Conservation (phyloP, 192 early-diverging fungal species). For the Neocallimastix lanati region DNA sequence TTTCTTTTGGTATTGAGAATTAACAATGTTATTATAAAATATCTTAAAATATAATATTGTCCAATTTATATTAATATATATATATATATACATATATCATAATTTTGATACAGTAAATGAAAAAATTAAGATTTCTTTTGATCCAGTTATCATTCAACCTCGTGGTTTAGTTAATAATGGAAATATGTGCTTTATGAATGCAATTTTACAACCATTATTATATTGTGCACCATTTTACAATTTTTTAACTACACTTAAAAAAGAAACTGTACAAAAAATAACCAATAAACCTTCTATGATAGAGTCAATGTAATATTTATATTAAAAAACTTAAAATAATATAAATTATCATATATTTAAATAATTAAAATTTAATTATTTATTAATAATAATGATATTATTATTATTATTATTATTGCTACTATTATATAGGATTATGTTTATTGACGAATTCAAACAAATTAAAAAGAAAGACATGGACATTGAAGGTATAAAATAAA, state of each 20-base stretch:
- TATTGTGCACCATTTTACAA: slow-evolving; percentile 89
- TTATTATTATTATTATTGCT: not conserved
- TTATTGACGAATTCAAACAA: slow-evolving; percentile 35
- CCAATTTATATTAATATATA: no score
- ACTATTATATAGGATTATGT: slow-evolving; percentile 23
- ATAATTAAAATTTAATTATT: no score
- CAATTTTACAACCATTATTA: slow-evolving; percentile 79
- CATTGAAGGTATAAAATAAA: slow-evolving; percentile 6
- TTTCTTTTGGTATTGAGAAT: no score
- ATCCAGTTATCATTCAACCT: slow-evolving; percentile 36
- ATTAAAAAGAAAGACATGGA: slow-evolving; percentile 5
- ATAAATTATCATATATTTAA: no score
- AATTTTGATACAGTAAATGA: not conserved
- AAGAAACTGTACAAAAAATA: slow-evolving; percentile 47
- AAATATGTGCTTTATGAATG: slow-evolving; percentile 98
- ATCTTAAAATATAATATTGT: no score
- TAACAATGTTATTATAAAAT: no score
- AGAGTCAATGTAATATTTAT: slow-evolving; percentile 77
- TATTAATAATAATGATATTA: no score
- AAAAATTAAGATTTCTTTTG: slow-evolving; percentile 11
- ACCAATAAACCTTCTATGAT: slow-evolving; percentile 60
- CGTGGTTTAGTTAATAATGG: slow-evolving; percentile 89
- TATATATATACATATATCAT: no score
- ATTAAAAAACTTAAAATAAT: no score
- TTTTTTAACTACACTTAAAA: slow-evolving; percentile 45